Evolutionary conservation across 2,329 filamentous ascomycete species (phyloP), one percentile per base, ranked within the genome.

Genomic region (Trichoderma simmonsii): DNA sequence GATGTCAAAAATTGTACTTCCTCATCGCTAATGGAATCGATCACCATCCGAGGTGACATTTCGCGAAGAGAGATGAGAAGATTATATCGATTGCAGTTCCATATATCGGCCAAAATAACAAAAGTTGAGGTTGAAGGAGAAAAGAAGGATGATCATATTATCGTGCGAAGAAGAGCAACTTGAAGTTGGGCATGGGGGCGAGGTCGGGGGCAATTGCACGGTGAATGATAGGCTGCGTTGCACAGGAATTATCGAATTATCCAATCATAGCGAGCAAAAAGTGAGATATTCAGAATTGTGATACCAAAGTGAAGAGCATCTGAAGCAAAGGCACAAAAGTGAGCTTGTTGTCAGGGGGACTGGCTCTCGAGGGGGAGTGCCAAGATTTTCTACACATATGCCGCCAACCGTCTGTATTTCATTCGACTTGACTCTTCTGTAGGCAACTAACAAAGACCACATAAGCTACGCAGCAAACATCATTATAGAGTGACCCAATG

Each of bases 1-100:
- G 71, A 72, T n/a, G 65, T 70, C 14, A 72, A 18, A 15, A 60
- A 65, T 9, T 70, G 54, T 28, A 70, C 51, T 12, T 65, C 66
- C 8, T 61, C 71, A 5, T 72, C 66, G 18, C 43, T 7, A 3
- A 21, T 8, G 12, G 39, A 36, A 39, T 70, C 67, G 2, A 36
- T 26, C n/a, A 70, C 48, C 4, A 61, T 54, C 12, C 24, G 15
- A 70, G 56, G 34, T 2, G 67, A 3, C 57, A 70, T 70, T 14
- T 43, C 28, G 7, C 4, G 36, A 11, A 11, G 9, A 15, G 21
- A 4, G 18, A 21, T 15, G 30, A n/a, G n/a, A 18, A 1, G n/a
- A 6, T n/a, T 21, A 21, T 26, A 18, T 34, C 34, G 24, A 57
- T 4, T n/a, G 34, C 3, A 67, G 11, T 15, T 21, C 6, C 21